Evolutionary conservation across 176 grass and related monocot genomes (phyloP).

Genomic region (Carex littledalei): DNA sequence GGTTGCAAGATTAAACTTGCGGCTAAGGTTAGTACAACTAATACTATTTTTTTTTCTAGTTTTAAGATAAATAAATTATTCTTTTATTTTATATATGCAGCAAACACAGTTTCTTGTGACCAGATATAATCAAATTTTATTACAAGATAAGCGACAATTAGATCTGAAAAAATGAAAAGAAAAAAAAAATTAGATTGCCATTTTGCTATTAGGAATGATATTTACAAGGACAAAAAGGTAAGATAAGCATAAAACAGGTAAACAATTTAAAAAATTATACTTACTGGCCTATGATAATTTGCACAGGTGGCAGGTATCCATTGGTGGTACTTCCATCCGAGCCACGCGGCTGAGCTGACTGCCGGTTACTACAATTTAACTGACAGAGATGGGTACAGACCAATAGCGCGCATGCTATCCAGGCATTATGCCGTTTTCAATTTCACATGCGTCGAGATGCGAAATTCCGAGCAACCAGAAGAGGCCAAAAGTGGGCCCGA

Average conservation of each 20-base stretch:
- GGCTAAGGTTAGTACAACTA: constrained; percentile 59
- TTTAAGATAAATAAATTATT: neutral
- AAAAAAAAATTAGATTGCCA: neutral
- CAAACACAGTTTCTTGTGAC: neutral
- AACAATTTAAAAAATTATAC: neutral
- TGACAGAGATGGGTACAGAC: constrained; percentile 73
- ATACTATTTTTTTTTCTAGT: neutral
- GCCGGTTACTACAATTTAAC: constrained; percentile 75
- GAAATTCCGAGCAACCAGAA: constrained; percentile 46
- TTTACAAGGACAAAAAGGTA: neutral
- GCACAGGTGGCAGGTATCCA: constrained; percentile 70
- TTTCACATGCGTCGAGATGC: constrained; percentile 95
- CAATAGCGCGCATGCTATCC: constrained; percentile 66
- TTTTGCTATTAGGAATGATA: neutral
- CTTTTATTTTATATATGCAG: neutral
- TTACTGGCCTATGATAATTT: neutral
- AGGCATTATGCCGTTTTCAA: constrained; percentile 60
- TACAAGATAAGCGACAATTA: neutral
- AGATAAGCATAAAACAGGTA: neutral
- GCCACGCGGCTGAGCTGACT: constrained; percentile 84
- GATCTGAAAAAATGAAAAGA: neutral
- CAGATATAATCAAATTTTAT: neutral
- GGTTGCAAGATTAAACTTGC: constrained; percentile 65
- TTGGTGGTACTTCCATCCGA: constrained; percentile 80
- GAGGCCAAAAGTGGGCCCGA: constrained; percentile 63